Conservation (phyloP, 305 asterid species). For the Fraxinus sp. region DNA sequence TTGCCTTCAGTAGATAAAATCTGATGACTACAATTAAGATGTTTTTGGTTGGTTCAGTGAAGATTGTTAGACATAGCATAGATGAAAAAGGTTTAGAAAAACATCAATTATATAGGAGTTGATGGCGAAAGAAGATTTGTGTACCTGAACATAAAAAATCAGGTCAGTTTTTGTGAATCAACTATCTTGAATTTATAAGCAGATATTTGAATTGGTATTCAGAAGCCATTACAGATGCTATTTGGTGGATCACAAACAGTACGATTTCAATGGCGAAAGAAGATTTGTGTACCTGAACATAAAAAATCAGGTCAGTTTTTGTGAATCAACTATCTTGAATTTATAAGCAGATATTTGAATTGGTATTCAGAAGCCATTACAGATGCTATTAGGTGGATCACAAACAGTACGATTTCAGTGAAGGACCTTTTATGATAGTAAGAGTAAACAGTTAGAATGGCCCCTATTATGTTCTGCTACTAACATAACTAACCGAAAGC, state of each 20-base stretch:
- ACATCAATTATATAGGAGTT: background rate
- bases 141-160: background rate
- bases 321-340: background rate
- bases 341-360: background rate
- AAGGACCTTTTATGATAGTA: background rate
- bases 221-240: background rate
- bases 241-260: background rate
- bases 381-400: background rate
- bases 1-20: background rate
- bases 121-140: constrained; percentile 7
- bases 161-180: background rate
- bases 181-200: background rate
- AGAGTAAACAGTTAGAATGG: background rate
- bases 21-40: background rate
- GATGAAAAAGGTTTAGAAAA: background rate
- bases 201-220: background rate
- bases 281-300: background rate
- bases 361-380: background rate
- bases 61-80: background rate
- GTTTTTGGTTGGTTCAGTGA: background rate
- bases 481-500: background rate
- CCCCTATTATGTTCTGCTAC: background rate
- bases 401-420: background rate
- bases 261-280: background rate
- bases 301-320: background rate